Evolutionary conservation across 1,284 basidiomycete species (phyloP).

Genomic region (Trichosporon coremiiforme): DNA sequence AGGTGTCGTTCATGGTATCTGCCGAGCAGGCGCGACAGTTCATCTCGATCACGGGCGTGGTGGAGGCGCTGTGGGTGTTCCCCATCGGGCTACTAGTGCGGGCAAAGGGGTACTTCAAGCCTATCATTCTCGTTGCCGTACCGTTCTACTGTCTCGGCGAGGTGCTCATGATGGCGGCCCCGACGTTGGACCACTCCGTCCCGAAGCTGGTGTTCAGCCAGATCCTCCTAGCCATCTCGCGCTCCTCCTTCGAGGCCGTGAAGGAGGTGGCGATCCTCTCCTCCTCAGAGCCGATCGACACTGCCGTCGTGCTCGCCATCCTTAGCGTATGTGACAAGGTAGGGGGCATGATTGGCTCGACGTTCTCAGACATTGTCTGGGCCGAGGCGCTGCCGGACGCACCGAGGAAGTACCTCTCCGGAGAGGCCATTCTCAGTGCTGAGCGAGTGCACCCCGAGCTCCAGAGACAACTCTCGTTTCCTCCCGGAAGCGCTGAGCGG

Average conservation of each 20-base stretch:
- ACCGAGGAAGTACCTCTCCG: conserved; percentile 43
- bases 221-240: conserved; percentile 56
- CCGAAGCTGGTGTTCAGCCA: conserved; percentile 49
- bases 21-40: conserved; percentile 54
- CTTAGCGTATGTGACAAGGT: conserved; percentile 53
- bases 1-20: conserved; percentile 53
- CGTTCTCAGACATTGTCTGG: conserved; percentile 57
- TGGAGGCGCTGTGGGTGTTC: conserved; percentile 50
- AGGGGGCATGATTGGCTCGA: conserved; percentile 51
- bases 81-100: conserved; percentile 50
- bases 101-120: conserved; percentile 52
- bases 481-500: conserved; percentile 38
- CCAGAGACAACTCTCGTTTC: conserved; percentile 43
- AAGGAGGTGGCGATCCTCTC: conserved; percentile 56
- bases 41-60: conserved; percentile 52
- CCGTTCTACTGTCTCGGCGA: conserved; percentile 54
- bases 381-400: conserved; percentile 52
- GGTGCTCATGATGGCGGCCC: conserved; percentile 56
- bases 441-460: conserved; percentile 45
- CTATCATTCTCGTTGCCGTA: conserved; percentile 46
- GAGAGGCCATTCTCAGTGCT: conserved; percentile 41
- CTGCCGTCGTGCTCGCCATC: conserved; percentile 54
- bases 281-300: conserved; percentile 53
- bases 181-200: conserved; percentile 41
- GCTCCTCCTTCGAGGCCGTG: conserved; percentile 53